Conservation (phyloP, 2,329 filamentous ascomycete genomes). For the Cercospora zeae-maydis region DNA sequence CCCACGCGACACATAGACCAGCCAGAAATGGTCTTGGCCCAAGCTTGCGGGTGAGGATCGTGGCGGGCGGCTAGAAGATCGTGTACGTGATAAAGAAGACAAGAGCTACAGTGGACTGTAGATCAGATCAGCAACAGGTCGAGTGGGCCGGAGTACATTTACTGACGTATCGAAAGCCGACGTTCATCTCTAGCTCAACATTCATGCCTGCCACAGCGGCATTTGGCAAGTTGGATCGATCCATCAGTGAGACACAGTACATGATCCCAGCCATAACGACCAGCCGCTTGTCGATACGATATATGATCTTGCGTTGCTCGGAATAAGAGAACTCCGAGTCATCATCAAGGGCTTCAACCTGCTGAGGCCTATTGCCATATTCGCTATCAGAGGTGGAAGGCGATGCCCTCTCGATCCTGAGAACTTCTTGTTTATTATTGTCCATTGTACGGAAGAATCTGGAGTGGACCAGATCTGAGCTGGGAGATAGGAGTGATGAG, state of each 20-base stretch:
- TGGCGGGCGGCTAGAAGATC: constrained; percentile 32
- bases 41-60: constrained; percentile 30
- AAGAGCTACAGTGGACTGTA: constrained; percentile 6
- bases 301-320: constrained; percentile 47
- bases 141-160: constrained; percentile 7
- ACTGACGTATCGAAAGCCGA: constrained; percentile 29
- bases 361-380: neutral
- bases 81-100: constrained; percentile 33
- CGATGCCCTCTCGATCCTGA: neutral
- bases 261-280: constrained; percentile 48
- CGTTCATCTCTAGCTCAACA: constrained; percentile 33
- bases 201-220: constrained; percentile 42
- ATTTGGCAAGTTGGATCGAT: constrained; percentile 11
- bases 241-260: constrained; percentile 72
- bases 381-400: neutral
- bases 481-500: neutral
- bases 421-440: neutral
- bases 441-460: neutral
- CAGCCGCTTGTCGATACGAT: constrained; percentile 58
- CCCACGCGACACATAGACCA: constrained; percentile 50
- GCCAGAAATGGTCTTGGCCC: constrained; percentile 32
- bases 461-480: neutral
- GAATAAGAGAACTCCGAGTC: neutral
- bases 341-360: neutral
- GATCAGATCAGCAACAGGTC: constrained; percentile 2